phyloP scores from a whole-genome alignment of 2,329 filamentous ascomycete species.

The Juglanconis oblonga region DNA sequence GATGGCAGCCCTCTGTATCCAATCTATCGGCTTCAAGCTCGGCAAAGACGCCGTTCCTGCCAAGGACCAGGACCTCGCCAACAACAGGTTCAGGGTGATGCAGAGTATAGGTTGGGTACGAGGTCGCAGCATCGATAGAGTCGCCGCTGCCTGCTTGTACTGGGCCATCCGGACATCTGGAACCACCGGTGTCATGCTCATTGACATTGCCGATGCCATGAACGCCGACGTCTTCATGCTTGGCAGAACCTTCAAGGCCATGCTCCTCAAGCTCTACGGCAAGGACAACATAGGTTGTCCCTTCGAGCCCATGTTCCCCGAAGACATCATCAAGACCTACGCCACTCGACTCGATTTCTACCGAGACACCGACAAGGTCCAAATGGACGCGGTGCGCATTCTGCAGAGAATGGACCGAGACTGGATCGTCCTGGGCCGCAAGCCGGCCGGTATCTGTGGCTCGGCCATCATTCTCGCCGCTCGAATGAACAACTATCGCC shows the following conservation, averaged over 20 bases:
- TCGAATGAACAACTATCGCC: slow-evolving; percentile 96
- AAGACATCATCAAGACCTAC: slow-evolving; percentile 89
- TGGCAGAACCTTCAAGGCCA: slow-evolving; percentile 83
- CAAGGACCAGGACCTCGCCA: slow-evolving; percentile 48
- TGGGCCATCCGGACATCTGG: slow-evolving; percentile 77
- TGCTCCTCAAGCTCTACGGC: slow-evolving; percentile 66
- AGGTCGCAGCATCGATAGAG: slow-evolving; percentile 79
- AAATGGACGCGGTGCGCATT: slow-evolving; percentile 81
- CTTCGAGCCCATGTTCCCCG: slow-evolving; percentile 71
- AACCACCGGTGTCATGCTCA: slow-evolving; percentile 85
- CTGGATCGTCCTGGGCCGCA: slow-evolving; percentile 94
- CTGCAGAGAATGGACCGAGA: slow-evolving; percentile 92
- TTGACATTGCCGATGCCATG: slow-evolving; percentile 84
- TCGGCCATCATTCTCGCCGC: slow-evolving; percentile 93
- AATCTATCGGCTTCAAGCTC: slow-evolving; percentile 41
- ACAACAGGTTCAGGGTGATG: slow-evolving; percentile 42
- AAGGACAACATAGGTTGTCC: slow-evolving; percentile 34
- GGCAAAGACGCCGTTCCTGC: slow-evolving; percentile 51
- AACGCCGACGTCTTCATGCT: slow-evolving; percentile 89
- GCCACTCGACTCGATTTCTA: slow-evolving; percentile 90
- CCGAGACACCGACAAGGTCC: slow-evolving; percentile 75
- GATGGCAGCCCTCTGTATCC: slow-evolving; percentile 3
- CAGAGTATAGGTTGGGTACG: slow-evolving; percentile 65
- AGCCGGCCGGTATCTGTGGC: slow-evolving; percentile 90
- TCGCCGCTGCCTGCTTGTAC: slow-evolving; percentile 89